These are phyloP conservation scores for Fonsecaea monophora DNA, from an alignment of 2,329 filamentous ascomycete species.

Conservation along the genomic window DNA sequence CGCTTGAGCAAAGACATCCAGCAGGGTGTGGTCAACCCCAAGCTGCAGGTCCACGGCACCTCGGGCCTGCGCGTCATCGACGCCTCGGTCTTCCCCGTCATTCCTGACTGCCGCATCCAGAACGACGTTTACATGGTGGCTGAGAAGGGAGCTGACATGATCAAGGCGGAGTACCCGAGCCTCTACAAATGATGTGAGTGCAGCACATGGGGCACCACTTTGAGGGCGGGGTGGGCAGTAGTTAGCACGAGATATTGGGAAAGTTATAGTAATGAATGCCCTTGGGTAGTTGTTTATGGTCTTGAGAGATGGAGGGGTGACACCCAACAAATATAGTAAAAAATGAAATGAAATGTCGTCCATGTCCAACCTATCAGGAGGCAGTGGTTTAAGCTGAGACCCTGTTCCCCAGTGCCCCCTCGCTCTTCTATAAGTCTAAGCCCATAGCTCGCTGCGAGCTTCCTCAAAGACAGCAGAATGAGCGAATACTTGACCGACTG, in stretches of 20 bases:
- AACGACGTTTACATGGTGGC: slow-evolving; percentile 48
- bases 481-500: neutral
- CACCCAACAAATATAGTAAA: neutral
- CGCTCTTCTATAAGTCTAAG: no score
- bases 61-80: slow-evolving; percentile 45
- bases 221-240: neutral
- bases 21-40: slow-evolving; percentile 49
- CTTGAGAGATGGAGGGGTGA: no score
- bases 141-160: slow-evolving; percentile 44
- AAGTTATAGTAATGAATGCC: neutral
- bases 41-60: slow-evolving; percentile 44
- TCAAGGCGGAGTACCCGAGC: slow-evolving; percentile 26
- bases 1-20: slow-evolving; percentile 60
- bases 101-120: slow-evolving; percentile 48
- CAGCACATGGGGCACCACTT: neutral
- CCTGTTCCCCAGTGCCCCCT: neutral
- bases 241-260: neutral
- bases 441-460: neutral
- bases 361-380: neutral
- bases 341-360: neutral
- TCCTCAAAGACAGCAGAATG: neutral
- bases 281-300: no score
- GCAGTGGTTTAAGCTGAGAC: neutral
- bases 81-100: slow-evolving; percentile 45
- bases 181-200: slow-evolving; percentile 1